phyloP scores from a whole-genome alignment of 2,329 filamentous ascomycete species.

The Tolypocladium paradoxum region DNA sequence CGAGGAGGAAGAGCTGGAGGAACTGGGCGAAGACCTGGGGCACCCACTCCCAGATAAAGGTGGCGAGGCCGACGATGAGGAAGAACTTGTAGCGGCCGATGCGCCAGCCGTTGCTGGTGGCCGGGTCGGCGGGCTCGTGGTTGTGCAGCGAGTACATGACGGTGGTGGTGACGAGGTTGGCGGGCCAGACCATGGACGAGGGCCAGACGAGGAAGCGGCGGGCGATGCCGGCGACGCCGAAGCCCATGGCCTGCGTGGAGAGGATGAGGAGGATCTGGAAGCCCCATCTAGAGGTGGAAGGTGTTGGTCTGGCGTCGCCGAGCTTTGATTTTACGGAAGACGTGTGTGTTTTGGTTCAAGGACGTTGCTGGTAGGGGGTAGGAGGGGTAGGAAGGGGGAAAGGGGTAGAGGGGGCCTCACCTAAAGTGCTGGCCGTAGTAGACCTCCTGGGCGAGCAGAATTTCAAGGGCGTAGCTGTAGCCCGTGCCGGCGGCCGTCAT shows the following conservation, averaged over 20 bases:
- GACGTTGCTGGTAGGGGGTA: not conserved
- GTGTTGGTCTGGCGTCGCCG: too few relatives aligned
- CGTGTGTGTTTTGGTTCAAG: too few relatives aligned
- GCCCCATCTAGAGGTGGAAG: conserved; percentile 17
- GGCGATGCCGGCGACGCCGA: conserved; percentile 49
- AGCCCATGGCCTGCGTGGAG: conserved; percentile 52
- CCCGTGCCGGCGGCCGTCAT: conserved; percentile 26
- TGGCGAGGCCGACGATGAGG: conserved; percentile 34
- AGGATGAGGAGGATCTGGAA: conserved; percentile 50
- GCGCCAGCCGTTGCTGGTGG: conserved; percentile 42
- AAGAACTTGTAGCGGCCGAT: conserved; percentile 47
- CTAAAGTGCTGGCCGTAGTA: conserved; percentile 42
- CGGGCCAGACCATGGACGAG: conserved; percentile 55
- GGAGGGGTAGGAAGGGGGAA: not conserved
- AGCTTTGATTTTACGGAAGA: too few relatives aligned
- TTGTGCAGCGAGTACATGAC: conserved; percentile 57
- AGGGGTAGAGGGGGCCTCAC: too few relatives aligned
- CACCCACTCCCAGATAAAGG: conserved; percentile 46
- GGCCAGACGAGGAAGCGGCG: conserved; percentile 49
- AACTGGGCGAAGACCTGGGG: conserved; percentile 47
- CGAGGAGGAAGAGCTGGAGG: conserved; percentile 45
- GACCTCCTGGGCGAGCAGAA: conserved; percentile 28
- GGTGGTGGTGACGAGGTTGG: conserved; percentile 47
- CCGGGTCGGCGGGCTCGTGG: conserved; percentile 38
- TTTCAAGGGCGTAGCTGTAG: conserved; percentile 26